Percentiles rank a stretch among this genome's conserved stretches.
Evolutionary conservation across 345 rosid species (phyloP).

Genomic region (Boechera retrofracta): DNA sequence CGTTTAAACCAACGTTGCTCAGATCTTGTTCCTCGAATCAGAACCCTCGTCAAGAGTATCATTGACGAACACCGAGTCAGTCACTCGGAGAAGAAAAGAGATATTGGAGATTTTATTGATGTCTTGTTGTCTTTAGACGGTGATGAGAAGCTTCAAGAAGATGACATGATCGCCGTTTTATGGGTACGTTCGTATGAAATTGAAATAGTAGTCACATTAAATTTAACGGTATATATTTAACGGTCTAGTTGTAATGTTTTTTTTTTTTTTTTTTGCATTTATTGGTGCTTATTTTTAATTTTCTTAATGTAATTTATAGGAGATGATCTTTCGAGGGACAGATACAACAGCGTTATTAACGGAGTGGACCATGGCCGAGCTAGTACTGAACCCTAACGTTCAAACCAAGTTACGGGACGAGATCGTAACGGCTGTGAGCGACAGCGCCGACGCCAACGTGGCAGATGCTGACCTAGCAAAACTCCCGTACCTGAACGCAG

Average conservation of each 20-base stretch:
- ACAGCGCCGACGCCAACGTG: conserved; percentile 17
- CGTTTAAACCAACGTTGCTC: conserved; percentile 65
- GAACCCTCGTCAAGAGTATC: conserved; percentile 54
- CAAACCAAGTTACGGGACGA: conserved; percentile 63
- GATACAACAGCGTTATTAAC: conserved; percentile 88
- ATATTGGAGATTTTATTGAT: conserved; percentile 71
- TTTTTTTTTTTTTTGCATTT: conserved; percentile 4
- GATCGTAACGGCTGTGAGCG: conserved; percentile 38
- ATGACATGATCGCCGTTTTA: conserved; percentile 86
- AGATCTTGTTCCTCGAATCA: conserved; percentile 74
- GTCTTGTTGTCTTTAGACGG: conserved; percentile 77
- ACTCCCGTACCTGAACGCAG: conserved; percentile 75
- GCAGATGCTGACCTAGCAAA: conserved; percentile 61
- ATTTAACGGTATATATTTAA: conserved; percentile 40
- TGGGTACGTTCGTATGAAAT: conserved; percentile 60
- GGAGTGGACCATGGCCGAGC: conserved; percentile 92
- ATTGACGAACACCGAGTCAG: conserved; percentile 60
- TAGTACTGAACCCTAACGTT: conserved; percentile 64
- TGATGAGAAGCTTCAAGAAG: conserved; percentile 72
- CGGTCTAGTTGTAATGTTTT: conserved; percentile 30
- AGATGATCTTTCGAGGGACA: conserved; percentile 92
- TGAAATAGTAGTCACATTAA: conserved; percentile 13
- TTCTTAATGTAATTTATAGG: conserved; percentile 49
- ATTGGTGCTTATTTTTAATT: neutral
- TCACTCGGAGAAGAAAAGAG: conserved; percentile 31